Base-by-base conservation (phyloP, 148 eudicot genomes). In the Vaccinium macrocarpon region DNA sequence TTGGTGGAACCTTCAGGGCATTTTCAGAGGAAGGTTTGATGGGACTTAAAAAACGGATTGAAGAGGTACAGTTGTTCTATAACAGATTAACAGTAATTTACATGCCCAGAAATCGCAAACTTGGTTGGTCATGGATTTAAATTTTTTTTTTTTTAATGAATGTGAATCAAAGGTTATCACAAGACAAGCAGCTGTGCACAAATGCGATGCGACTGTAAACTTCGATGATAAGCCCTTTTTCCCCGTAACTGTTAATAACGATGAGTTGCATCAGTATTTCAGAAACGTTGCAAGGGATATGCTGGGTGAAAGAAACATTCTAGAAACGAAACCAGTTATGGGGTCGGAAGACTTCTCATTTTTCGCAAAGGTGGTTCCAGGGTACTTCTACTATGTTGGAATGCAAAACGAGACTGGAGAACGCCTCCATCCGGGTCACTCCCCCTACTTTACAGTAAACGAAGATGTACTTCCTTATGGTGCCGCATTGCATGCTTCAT, bases 331-430 rank as follows among this genome's bases (percentile, higher is more conserved):
- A n/a, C 93, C 93, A 15, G 14, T 85, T 50, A 92, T 93, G 88
- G 98, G 94, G 76, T 66, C 93, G 0, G 96, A 95, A 89, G 98
- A 93, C 85, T 94, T 95, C 77, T 88, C 96, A 6, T 93, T 88
- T 78, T 95, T 90, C 59, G 92, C 91, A 46, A 93, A 95, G 81
- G 86, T 59, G 8, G 79, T 91, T n/a, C 96, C 95, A 1, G 94
- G 96, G 19, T 87, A 87, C 83, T 90, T 91, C 82, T 93, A 83
- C 88, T 88, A 55, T 13, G 85, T 95, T 2, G 98, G 96, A 55
- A 86, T 93, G 91, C 84, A 89, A 48, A 87, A 90, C 62, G 91
- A 93, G 85, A 89, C 89, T 16, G 78, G 46, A 23, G 90, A 87
- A 82, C 80, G 16, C 53, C 86, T 88, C 21, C 87, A 88, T 50